Base-by-base conservation (phyloP, 164 flowering plant genomes). In the Stephania japonica region DNA sequence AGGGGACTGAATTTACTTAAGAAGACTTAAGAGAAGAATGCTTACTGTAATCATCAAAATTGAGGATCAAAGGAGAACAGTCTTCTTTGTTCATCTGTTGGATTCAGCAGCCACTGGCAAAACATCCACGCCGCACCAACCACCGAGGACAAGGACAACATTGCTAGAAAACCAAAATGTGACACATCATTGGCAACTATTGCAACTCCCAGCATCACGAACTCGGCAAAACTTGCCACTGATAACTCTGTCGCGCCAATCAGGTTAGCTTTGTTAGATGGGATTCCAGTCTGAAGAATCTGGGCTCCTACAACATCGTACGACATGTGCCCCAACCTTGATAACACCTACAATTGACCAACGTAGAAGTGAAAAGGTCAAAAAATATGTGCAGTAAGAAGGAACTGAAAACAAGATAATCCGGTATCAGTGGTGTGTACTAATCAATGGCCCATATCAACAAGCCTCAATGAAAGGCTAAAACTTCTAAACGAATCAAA, bases 241-340 rank as follows among this genome's bases (percentile, higher is more conserved):
- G 98, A 89, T 71, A 92, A 83, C 83, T 96, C 99, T 69, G 99
- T 96, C 43, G 92, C 76, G 25, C 94, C 99, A 70, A 96, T 92
- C 67, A 96, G 87, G 76, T 93, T 96, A 38, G 97, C 97, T 83
- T 93, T 93, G 47, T 90, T 84, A 42, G 91, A 70, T 67, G 98
- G 98, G 74, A 93, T 92, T 68, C 98, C 99, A 18, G 98, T 96
- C 86, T 96, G 99, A 78, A 93, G 94, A 80, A 96, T 96, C 79
- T 96, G 99, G 59, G 88, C 82, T 69, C 97, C 98, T 13, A 96
- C 87, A 27, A 96, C 89, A 83, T 91, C 95, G 83, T 96, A 96
- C 69, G 97, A 93, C 99, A 96, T 93, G 81, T 92, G 95, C 53
- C 99, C 99, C 76, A 96, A 76, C 82, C 97, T 89, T 53, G 99